Evolutionary conservation across 2,329 filamentous ascomycete species (phyloP), one percentile per base, ranked within the genome.

Genomic region (Colletotrichum tabaci): DNA sequence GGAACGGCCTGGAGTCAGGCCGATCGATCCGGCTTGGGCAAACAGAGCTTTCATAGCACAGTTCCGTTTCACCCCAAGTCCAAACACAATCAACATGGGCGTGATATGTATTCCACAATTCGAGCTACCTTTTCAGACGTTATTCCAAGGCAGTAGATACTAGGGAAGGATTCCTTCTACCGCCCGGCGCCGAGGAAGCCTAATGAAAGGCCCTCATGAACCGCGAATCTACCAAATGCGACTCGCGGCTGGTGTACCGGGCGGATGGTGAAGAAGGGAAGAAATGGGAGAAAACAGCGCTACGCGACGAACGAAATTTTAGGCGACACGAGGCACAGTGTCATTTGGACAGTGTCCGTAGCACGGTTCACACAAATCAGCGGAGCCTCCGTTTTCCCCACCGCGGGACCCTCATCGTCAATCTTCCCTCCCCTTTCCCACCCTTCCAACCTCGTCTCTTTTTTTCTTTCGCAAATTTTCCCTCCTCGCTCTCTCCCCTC

Each of bases 71-170:
- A 16, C 9, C 35, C 15, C 23, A 12, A 18, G 26, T 18, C 44
- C 15, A 21, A 10, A n/a, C 30, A 53, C 15, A 21, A 10, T 15
- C 30, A 53, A 15, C 5, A 12, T 23, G 4, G 35, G 53, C 40
- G 61, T 66, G 62, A 77, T 77, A 85, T 94, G 91, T 94, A 89
- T 90, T 72, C 91, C 88, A 91, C 90, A 90, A 91, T 92, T 93
- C 92, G 92, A 94, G 92, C 92, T 87, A 91, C 92, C 91, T 91
- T 90, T 89, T 94, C 92, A 94, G 86, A 86, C 81, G 83, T 84
- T 83, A 91, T 89, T 94, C 92, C 88, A 93, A 91, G 91, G 92
- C 91, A 93, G 92, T 91, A 94, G 92, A 94, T 94, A 94, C 92
- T 91, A 91, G 91, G 90, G 87, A 92, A 89, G 82, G 77, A 67